Base-by-base conservation (phyloP, 1,284 basidiomycete species). In the Ganoderma sinense region DNA sequence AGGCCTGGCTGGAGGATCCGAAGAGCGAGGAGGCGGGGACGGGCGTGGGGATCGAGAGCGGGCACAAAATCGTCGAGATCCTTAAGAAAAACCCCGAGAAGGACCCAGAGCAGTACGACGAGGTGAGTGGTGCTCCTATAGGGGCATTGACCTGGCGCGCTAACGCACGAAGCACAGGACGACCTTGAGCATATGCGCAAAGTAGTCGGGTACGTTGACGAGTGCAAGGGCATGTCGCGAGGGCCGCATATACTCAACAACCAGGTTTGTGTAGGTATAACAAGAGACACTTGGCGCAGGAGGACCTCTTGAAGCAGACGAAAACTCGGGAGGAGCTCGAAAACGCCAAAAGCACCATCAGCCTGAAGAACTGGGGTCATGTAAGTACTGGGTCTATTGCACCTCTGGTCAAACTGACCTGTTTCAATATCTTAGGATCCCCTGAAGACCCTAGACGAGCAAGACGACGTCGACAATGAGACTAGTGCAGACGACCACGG, bases 131-230 rank as follows among this genome's bases (percentile, higher is more conserved):
- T 26, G 20, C 29, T 45, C 55, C 23, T 8, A 4, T 11, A 13
- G 2, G 20, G 4, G 13, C 26, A 29, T 14, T 16, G 3, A 10
- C 14, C 26, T 16, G 6, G 4, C 29, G 4, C 39, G 39, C 59
- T 61, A 13, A 61, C 33, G 59, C 43, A n/a, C 20, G 40, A 33
- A 33, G 40, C 36, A 11, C 59, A 82, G 79, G 78, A 79, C 41
- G 81, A 82, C 58, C 73, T 82, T 29, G 74, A 77, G 69, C 82
- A 82, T 69, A 82, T 82, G 76, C 75, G 79, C 39, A 82, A 82
- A 65, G 82, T 83, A 13, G 80, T 81, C 14, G 74, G 76, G 82
- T 82, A 29, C 58, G 78, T 74, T 14, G 10, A 11, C 4, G 26
- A 33, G 16, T 5, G 11, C 16, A 11, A 2, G 11, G 18, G 3